Conservation (phyloP, 2,329 filamentous ascomycete genomes). For the Periconia sp. region DNA sequence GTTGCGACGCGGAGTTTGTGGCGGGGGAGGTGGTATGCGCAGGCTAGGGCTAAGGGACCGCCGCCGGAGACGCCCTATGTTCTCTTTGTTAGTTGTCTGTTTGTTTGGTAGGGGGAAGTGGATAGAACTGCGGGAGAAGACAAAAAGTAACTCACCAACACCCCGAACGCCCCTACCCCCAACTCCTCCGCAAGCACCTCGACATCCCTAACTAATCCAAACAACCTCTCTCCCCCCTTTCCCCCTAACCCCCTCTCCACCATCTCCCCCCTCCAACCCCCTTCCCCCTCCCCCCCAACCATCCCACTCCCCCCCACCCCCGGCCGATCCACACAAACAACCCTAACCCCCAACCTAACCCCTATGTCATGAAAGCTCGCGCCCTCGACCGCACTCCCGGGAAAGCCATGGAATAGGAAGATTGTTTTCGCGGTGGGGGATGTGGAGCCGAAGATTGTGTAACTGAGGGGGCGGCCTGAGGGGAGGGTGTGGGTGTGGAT, state of each 20-base stretch:
- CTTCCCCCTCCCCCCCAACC: too few species aligned
- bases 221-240: slow-evolving; percentile 10
- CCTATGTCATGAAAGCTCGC: slow-evolving; percentile 23
- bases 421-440: slow-evolving; percentile 23
- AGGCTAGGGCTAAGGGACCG: slow-evolving; percentile 35
- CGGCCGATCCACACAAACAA: slow-evolving; percentile 30
- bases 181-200: slow-evolving; percentile 22
- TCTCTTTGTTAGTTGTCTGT: too few species aligned
- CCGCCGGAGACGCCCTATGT: slow-evolving; percentile 35
- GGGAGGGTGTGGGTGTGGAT: too few species aligned
- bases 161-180: slow-evolving; percentile 18
- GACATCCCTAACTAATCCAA: slow-evolving; percentile 27
- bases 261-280: too few species aligned
- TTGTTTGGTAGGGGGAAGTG: too few species aligned
- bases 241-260: too few species aligned
- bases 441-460: slow-evolving; percentile 32
- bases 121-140: too few species aligned
- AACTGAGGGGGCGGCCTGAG: slow-evolving; percentile 38
- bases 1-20: slow-evolving; percentile 24
- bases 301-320: slow-evolving; percentile 27
- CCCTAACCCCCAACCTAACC: slow-evolving; percentile 4
- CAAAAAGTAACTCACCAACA: slow-evolving; percentile 19
- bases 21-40: slow-evolving; percentile 22
- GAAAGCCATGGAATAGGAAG: slow-evolving; percentile 32
- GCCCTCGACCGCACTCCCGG: slow-evolving; percentile 33